Evolutionary conservation across 805 yeast genomes (phyloP), one percentile per base, ranked within the genome.

Genomic region (Metschnikowia anglica): DNA sequence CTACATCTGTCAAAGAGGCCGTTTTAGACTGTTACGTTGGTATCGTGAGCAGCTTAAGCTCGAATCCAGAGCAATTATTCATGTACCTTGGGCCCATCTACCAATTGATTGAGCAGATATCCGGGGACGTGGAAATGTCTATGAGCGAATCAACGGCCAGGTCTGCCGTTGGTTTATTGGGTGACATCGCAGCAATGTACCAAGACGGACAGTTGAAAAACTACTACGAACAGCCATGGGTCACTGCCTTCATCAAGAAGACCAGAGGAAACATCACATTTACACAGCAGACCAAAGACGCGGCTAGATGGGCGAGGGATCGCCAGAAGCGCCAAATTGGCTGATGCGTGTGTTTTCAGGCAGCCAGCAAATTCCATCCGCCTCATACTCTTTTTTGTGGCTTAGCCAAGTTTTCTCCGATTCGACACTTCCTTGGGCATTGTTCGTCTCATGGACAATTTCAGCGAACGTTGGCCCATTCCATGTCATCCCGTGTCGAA

Each of bases 241-340:
- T 93, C 20, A 68, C 85, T 5, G 83, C 80, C 19, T 78, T 87
- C 59, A 83, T 93, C 60, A 83, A 80, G 61, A 79, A 73, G 59
- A 83, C 90, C 17, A 79, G 93, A 63, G 58, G 78, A 41, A 83
- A 82, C 59, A 73, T 76, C 48, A 54, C 72, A 24, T 86, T 81
- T 59, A 71, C 80, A 26, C 79, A 77, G 54, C 68, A 74, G 42
- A 88, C 97, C 10, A 81, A 79, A 61, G 93, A 85, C 58, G 87
- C 96, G n/a, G 97, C 97, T 7, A 80, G 90, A 67, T 93, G 98
- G 98, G 97, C 99, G 12, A 79, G 93, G 54, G 96, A 86, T 57
- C 96, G 83, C 66, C 87, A 79, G 61, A 79, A 77, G 64, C 68
- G 70, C 46, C 73, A 68, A 13, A 34, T 41, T 16, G 48, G 39